phyloP scores from a whole-genome alignment of 306 rosid genomes.

The Vigna angularis region DNA sequence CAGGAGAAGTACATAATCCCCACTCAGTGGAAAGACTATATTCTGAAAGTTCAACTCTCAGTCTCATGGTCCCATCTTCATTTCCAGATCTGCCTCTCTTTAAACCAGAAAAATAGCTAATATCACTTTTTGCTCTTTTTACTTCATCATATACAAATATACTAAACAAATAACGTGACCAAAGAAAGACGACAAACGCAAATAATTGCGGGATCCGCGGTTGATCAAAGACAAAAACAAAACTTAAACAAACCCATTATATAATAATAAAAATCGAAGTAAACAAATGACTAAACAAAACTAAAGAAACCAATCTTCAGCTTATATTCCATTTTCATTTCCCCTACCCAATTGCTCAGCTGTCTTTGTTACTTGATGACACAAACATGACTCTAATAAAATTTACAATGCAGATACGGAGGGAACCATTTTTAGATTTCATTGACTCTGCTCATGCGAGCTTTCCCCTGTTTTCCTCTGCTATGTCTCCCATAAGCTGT shows the following conservation, averaged over 20 bases:
- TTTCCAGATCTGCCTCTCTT: slow-evolving; percentile 19
- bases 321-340: slow-evolving; percentile 45
- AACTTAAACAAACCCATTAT: slow-evolving; percentile 15
- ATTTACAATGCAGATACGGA: slow-evolving; percentile 47
- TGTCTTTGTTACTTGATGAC: slow-evolving; percentile 37
- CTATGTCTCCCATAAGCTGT: slow-evolving; percentile 48
- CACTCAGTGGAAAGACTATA: slow-evolving; percentile 30
- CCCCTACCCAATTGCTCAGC: slow-evolving; percentile 42
- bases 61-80: slow-evolving; percentile 45
- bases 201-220: slow-evolving; percentile 58
- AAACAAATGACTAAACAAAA: slow-evolving; percentile 34
- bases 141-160: slow-evolving; percentile 27
- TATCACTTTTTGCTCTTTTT: slow-evolving; percentile 24
- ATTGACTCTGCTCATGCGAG: slow-evolving; percentile 44
- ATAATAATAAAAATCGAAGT: slow-evolving; percentile 32
- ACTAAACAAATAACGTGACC: slow-evolving; percentile 17
- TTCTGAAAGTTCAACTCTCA: slow-evolving; percentile 37
- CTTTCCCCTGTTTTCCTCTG: slow-evolving; percentile 58
- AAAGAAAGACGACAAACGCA: slow-evolving; percentile 50
- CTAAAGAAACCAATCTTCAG: slow-evolving; percentile 28
- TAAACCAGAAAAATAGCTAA: slow-evolving; percentile 19
- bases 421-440: slow-evolving; percentile 43
- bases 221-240: slow-evolving; percentile 50
- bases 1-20: slow-evolving; percentile 28
- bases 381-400: slow-evolving; percentile 43